A percentile compares a stretch with the other conserved stretches of the same genome.
Conservation (phyloP, 2,329 filamentous ascomycete genomes). For the Volutella citrinella region DNA sequence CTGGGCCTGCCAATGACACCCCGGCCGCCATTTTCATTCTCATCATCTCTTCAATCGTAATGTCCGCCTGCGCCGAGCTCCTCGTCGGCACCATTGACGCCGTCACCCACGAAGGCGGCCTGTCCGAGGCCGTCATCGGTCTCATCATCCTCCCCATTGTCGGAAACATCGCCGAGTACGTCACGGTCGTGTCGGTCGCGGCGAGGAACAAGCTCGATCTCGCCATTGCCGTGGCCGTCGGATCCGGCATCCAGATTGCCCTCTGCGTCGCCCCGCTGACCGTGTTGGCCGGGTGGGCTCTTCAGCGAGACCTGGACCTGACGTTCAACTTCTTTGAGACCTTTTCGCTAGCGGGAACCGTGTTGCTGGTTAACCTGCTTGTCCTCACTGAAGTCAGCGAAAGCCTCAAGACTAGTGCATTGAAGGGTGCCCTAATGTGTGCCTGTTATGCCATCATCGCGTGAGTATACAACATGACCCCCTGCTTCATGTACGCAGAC, state of each 20-base stretch:
- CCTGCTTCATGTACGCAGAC: accelerated
- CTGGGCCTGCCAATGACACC: constrained; percentile 14
- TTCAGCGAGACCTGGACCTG: constrained; percentile 56
- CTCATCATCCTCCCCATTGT: constrained; percentile 61
- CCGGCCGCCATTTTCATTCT: constrained; percentile 48
- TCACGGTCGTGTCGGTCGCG: constrained; percentile 59
- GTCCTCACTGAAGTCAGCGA: constrained; percentile 70
- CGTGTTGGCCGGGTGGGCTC: constrained; percentile 57
- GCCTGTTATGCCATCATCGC: constrained; percentile 53
- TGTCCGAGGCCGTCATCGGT: constrained; percentile 58
- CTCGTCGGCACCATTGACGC: constrained; percentile 58
- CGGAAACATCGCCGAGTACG: constrained; percentile 61
- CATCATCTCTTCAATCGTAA: constrained; percentile 50
- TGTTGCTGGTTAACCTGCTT: constrained; percentile 72
- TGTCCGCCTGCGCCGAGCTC: constrained; percentile 60
- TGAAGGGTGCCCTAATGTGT: constrained; percentile 55
- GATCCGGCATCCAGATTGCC: constrained; percentile 60
- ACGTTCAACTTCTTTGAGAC: constrained; percentile 77
- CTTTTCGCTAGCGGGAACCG: constrained; percentile 66
- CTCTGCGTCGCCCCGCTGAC: constrained; percentile 60
- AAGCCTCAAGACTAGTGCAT: constrained; percentile 49
- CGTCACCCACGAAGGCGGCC: constrained; percentile 44
- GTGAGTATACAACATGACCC: no score
- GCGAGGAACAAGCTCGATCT: constrained; percentile 60
- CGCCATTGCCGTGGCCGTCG: constrained; percentile 58